Base-by-base conservation (phyloP, 805 yeast species). In the Saccharomycopsis fermentans region DNA sequence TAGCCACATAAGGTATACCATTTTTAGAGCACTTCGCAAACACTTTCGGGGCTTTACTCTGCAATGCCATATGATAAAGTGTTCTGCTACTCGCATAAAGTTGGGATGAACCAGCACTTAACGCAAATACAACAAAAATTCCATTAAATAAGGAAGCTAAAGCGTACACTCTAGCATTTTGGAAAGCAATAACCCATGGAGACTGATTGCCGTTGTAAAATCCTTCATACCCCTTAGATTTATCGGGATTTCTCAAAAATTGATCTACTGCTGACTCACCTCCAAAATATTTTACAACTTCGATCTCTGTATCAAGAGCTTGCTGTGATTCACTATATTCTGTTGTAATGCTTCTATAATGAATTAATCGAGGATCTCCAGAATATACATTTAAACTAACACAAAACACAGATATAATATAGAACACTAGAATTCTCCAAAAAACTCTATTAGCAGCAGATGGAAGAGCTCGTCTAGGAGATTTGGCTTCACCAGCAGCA, bases 401-500 rank as follows among this genome's bases (percentile, higher is more conserved):
- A 17, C 85, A 74, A 66, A 88, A 83, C 17, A 86, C 77, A 3
- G 90, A 80, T 21, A 87, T 68, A 50, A 87, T 69, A 69, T 87
- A 88, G 63, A 87, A 79, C 0, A 86, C 67, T 5, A 84, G 65
- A 37, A 88, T 80, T 64, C 91, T 73, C 77, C 87, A 85, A 67
- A 87, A 86, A 3, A 87, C 89, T 63, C 86, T 75, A 63, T 78
- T 82, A 3, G 92, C 86, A 1, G 94, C 94, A 12, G 84, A 78
- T 0, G 95, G 95, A n/a, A 88, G 74, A 0, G 94, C 83, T 61
- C 77, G 81, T 64, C 95, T 74, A 4, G 96, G 96, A 64, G 87
- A 84, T 61, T 84, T 75, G 17, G 91, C 87, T 69, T 88, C 96
- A 69, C 91, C 89, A 6, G 94, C 90, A 2, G 92, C 92, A 58